Evolutionary conservation across 805 yeast species (phyloP).

Genomic region (Ogataea ramenticola): DNA sequence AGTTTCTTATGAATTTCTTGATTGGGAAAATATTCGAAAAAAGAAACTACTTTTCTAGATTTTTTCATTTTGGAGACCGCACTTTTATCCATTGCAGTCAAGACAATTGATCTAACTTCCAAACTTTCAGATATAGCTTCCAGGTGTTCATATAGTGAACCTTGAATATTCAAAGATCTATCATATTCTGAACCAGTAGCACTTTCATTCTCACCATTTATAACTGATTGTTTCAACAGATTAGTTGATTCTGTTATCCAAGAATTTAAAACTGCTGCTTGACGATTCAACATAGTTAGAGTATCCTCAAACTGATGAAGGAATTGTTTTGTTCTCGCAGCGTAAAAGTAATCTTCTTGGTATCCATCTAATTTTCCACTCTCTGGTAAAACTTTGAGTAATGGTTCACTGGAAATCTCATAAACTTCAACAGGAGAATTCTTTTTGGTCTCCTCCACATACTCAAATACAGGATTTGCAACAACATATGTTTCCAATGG

Average conservation of each 20-base stretch:
- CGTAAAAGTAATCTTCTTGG: slow-evolving; percentile 5
- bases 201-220: slow-evolving; percentile 15
- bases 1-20: neutral
- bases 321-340: slow-evolving; percentile 15
- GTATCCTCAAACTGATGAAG: slow-evolving; percentile 19
- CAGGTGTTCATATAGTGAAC: slow-evolving; percentile 51
- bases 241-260: slow-evolving; percentile 40
- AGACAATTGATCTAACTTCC: slow-evolving; percentile 33
- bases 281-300: slow-evolving; percentile 37
- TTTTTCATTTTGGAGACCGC: neutral
- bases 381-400: neutral
- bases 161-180: slow-evolving; percentile 68
- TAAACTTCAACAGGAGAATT: no score
- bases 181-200: slow-evolving; percentile 74
- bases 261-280: slow-evolving; percentile 41
- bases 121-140: slow-evolving; percentile 44
- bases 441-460: neutral
- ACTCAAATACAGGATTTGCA: neutral
- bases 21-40: slow-evolving; percentile 2
- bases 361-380: neutral
- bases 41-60: no score
- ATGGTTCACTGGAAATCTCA: no score
- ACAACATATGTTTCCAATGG: slow-evolving; percentile 4
- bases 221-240: slow-evolving; percentile 42
- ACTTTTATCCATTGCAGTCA: slow-evolving; percentile 23